Base-by-base conservation (phyloP, 1,284 basidiomycete species). In the Cutaneotrichosporon cavernicola region DNA sequence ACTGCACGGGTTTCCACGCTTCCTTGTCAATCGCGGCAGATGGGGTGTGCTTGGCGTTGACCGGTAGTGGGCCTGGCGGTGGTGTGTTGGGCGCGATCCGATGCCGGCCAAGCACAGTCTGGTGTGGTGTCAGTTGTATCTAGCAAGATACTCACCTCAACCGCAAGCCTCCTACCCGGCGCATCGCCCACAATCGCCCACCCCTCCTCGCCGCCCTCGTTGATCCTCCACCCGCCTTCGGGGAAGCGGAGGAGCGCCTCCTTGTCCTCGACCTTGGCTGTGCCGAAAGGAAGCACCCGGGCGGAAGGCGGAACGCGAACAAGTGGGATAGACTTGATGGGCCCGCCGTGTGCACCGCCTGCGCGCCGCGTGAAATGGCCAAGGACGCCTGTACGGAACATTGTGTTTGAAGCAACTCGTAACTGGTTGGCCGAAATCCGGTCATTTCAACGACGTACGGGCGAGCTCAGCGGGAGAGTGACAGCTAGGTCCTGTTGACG, bases 41-140 rank as follows among this genome's bases (percentile, higher is more conserved):
- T 4, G 63, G 61, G 16, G 53, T 65, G 6, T 75, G 53, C 38
- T 70, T 60, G 4, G 75, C 59, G 5, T 80, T 81, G 53, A 91
- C 82, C 71, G 92, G 91, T 72, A 89, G 92, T 11, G 90, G 82
- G 0, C 91, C 90, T 2, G 83, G 83, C 1, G 86, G 83, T 9
- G 86, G 85, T 81, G 53, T 83, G 66, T 14, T 46, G 5, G 90
- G 89, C 18, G 84, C 76, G 56, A 92, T 84, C 4, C 89, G 83
- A 52, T 88, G 85, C 64, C 89, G 85, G 1, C 89, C 88, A 5
- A 87, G 82, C 18, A 92, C 82, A 4, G 87, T 86, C 89, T 90
- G 67, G 5, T 1, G 50, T 90, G 67, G 5, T 1, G 50, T 67
- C n/a, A 67, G 63, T 51, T 40, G 14, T 14, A 26, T 34, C 8